phyloP scores from a whole-genome alignment of 345 rosid genomes.

The Eutrema japonicum region DNA sequence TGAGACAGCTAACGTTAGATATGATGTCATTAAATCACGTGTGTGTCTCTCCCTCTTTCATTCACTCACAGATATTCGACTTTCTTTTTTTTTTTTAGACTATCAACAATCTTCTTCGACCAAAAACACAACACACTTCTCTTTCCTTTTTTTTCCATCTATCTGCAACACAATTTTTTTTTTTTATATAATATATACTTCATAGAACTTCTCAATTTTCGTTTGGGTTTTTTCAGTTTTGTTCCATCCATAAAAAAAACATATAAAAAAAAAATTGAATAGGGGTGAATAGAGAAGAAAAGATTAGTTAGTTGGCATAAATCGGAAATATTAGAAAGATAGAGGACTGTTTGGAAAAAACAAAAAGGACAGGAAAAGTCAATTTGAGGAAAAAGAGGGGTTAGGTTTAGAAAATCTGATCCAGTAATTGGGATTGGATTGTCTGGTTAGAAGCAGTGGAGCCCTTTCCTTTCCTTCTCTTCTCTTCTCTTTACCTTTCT shows the following conservation, averaged over 20 bases:
- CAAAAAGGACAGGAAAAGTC: constrained; percentile 29
- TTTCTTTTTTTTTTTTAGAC: neutral
- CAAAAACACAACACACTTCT: constrained; percentile 33
- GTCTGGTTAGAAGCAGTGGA: constrained; percentile 48
- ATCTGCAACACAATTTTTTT: neutral
- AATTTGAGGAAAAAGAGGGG: constrained; percentile 31
- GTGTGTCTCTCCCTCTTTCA: constrained; percentile 42
- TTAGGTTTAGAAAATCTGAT: constrained; percentile 45
- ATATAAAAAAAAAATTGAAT: too few species aligned
- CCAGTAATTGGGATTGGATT: constrained; percentile 41
- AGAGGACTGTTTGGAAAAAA: constrained; percentile 3
- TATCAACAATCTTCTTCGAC: constrained; percentile 31
- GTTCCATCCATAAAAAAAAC: neutral
- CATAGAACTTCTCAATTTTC: constrained; percentile 10
- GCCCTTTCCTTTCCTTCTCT: constrained; percentile 27
- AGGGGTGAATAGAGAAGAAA: neutral
- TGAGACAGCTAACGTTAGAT: constrained; percentile 38
- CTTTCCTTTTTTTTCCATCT: constrained; percentile 13
- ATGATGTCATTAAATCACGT: constrained; percentile 41
- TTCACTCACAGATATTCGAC: constrained; percentile 37
- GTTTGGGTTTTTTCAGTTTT: neutral
- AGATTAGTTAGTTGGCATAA: neutral
- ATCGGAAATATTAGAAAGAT: neutral
- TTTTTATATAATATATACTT: neutral
- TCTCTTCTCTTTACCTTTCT: constrained; percentile 9